Evolutionary conservation across 1,139 yeast species (phyloP), one percentile per base, ranked within the genome.

Genomic region (Debaryomyces sp.): DNA sequence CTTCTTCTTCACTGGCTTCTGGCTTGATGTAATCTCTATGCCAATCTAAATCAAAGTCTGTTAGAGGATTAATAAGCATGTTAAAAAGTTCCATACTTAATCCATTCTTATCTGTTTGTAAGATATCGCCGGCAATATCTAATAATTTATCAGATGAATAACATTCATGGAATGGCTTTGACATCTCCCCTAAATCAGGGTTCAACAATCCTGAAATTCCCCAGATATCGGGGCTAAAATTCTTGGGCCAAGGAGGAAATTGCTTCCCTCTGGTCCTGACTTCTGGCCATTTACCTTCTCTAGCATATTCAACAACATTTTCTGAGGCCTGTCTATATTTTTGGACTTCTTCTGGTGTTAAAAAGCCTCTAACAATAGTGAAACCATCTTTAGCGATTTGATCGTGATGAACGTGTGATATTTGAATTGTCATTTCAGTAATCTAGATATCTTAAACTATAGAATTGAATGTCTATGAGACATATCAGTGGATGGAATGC

Each of bases 221-320:
- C 85, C 85, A 80, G 51, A 80, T 80, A 52, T 80, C 84, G 2
- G 84, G 82, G 50, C 75, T 73, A 55, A 75, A 78, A 54, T 78
- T 77, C 53, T 68, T 66, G n/a, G 84, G 84, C 84, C 85, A 80
- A 21, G 85, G 84, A 4, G 85, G 84, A 56, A 80, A 80, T 58
- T 80, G 84, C 54, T 80, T 80, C 5, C 83, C 83, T 45, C 78
- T 63, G 4, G 83, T 78, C 57, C 85, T 69, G 12, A 80, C 82
- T 41, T 73, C 68, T n/a, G 77, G 68, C 84, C 84, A 80, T 9
- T 76, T 66, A 2, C 84, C 85, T 6, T 65, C 71, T 41, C 85
- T 67, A 17, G 83, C 82, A 35, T 67, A 57, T 34, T 73, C 65
- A 22, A 79, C 73, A n/a, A 78, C 66, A n/a, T 58, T 55, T 45